Base-by-base conservation (phyloP, 1,284 basidiomycete species). In the Malassezia vespertilionis region DNA sequence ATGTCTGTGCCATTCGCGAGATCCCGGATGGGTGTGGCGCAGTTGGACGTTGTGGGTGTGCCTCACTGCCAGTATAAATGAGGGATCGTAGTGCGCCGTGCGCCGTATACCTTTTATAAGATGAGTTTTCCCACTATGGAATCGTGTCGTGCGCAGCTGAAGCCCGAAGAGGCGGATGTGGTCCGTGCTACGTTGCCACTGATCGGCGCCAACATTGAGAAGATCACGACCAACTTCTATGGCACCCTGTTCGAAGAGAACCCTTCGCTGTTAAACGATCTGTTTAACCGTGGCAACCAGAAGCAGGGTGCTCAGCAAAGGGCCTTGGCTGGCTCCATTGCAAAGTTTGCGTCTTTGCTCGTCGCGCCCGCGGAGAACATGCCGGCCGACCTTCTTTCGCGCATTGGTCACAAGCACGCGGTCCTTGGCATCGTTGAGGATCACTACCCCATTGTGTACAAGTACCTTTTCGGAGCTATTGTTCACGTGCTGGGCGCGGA, bases 391-490 rank as follows among this genome's bases (percentile, higher is more conserved):
- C 17, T 48, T 1, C 26, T 48, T 9, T 36, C 40, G 7, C 46
- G 46, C 30, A 43, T 48, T 33, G 46, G 34, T 5, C 46, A 48
- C 40, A 48, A 48, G 35, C 46, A 48, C 22, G 46, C 31, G n/a
- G 21, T 40, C 4, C 23, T 48, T 5, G 46, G 46, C 22, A 23
- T 48, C 9, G 33, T 30, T 7, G 22, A 21, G 11, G 40, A 42
- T 12, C 31, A 42, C 18, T 48, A 48, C 35, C 46, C 37, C 10
- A 48, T 43, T 27, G 46, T 48, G 4, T 35, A 48, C 15, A 35
- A 48, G 23, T 31, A 42, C 24, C 33, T 48, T 6, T 48, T 48
- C 8, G 18, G 17, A 12, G 46, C 46, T 5, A 48, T 48, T 39
- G 40, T 43, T 15, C 15, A 42, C 21, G 26, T 42, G 1, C 40